These are phyloP conservation scores for Metarhizium humberi DNA, from an alignment of 2,329 filamentous ascomycete genomes.

Conservation along the genomic window DNA sequence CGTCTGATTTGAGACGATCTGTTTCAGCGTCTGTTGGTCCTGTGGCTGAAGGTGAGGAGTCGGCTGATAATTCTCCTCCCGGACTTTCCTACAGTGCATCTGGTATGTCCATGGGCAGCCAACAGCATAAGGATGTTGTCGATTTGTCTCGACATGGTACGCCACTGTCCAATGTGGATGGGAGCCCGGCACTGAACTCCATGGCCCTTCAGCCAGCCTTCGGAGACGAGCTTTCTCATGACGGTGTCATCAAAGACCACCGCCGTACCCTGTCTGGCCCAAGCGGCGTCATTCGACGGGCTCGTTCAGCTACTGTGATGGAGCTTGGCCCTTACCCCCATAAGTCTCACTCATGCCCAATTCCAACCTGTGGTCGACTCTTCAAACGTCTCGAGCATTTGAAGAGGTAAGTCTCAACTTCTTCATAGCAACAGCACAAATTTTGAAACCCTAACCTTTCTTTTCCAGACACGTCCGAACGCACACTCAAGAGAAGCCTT, in stretches of 20 bases:
- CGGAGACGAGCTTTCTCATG: slow-evolving; percentile 53
- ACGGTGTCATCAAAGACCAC: slow-evolving; percentile 36
- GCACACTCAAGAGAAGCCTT: slow-evolving; percentile 97
- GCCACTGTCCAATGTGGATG: slow-evolving; percentile 76
- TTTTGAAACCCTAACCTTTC: neutral
- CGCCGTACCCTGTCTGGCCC: slow-evolving; percentile 61
- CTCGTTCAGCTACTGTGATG: slow-evolving; percentile 91
- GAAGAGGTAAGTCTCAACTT: slow-evolving; percentile 70
- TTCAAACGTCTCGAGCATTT: slow-evolving; percentile 99
- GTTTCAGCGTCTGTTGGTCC: slow-evolving; percentile 82
- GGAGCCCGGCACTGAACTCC: slow-evolving; percentile 65
- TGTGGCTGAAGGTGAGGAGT: slow-evolving; percentile 70
- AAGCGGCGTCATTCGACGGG: slow-evolving; percentile 74
- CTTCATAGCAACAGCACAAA: neutral
- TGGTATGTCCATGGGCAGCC: slow-evolving; percentile 49
- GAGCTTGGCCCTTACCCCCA: slow-evolving; percentile 93
- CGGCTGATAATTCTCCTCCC: slow-evolving; percentile 68
- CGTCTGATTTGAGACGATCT: slow-evolving; percentile 84
- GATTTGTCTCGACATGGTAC: slow-evolving; percentile 85
- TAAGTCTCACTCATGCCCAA: slow-evolving; percentile 98
- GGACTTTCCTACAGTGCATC: slow-evolving; percentile 65
- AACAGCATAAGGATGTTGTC: slow-evolving; percentile 70
- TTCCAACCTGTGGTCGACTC: slow-evolving; percentile 89
- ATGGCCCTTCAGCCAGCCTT: slow-evolving; percentile 66
- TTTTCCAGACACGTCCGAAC: slow-evolving; percentile 84